Percentiles rank a stretch among this genome's conserved stretches.
Conservation (phyloP, 495 filamentous ascomycete species). For the Neurospora sp. region DNA sequence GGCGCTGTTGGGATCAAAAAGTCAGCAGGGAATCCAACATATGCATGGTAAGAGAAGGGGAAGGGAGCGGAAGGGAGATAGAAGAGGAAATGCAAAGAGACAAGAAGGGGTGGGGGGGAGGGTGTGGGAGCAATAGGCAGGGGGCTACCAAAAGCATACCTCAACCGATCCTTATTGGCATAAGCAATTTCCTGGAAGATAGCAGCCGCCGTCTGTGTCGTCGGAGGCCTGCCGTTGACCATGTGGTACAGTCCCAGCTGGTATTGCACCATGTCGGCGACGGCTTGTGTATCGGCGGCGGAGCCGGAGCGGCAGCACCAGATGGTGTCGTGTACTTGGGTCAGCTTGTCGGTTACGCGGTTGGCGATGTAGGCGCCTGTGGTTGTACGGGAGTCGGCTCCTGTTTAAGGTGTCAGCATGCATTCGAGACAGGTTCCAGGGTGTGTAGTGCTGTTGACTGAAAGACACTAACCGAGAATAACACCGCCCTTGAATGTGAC, state of each 20-base stretch:
- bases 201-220: slow-evolving; percentile 84
- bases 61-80: not conserved
- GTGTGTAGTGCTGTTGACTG: not conserved
- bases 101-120: not conserved
- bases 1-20: slow-evolving; percentile 44
- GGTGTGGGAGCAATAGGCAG: not conserved
- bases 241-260: slow-evolving; percentile 88
- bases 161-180: slow-evolving; percentile 85
- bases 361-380: slow-evolving; percentile 98
- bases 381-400: slow-evolving; percentile 96
- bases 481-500: slow-evolving; percentile 98
- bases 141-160: slow-evolving; percentile 34
- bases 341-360: slow-evolving; percentile 97
- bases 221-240: slow-evolving; percentile 75
- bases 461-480: slow-evolving; percentile 57
- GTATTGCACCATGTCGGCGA: slow-evolving; percentile 95
- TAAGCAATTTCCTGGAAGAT: slow-evolving; percentile 98
- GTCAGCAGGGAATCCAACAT: not conserved
- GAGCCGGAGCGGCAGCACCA: slow-evolving; percentile 98
- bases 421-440: not conserved
- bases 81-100: not conserved
- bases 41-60: not conserved
- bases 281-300: slow-evolving; percentile 93
- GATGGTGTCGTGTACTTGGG: slow-evolving; percentile 95
- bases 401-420: slow-evolving; percentile 20